A percentile compares a stretch with the other conserved stretches of the same genome.
Evolutionary conservation across 805 yeast genomes (phyloP).

Genomic region (Dipodascus albidus): DNA sequence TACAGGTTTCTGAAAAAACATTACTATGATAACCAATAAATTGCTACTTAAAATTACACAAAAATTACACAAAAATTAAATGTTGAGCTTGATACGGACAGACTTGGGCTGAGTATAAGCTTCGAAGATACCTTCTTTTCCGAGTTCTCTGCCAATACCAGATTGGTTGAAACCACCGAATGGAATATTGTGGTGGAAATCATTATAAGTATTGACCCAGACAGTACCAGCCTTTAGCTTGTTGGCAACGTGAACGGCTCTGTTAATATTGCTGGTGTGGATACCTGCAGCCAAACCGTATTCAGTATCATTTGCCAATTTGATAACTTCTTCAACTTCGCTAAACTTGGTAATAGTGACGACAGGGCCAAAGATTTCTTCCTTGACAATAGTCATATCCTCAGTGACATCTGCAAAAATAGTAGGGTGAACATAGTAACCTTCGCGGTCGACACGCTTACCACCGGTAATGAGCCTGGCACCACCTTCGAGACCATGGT

Average conservation of each 20-base stretch:
- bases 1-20: background rate
- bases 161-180: conserved; percentile 75
- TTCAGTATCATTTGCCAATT: conserved; percentile 59
- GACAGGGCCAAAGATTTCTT: conserved; percentile 88
- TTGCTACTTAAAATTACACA: background rate
- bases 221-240: conserved; percentile 56
- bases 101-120: conserved; percentile 69
- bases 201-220: conserved; percentile 68
- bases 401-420: conserved; percentile 62
- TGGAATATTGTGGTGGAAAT: conserved; percentile 55
- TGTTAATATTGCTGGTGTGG: conserved; percentile 54
- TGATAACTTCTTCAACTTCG: conserved; percentile 55
- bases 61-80: conserved; percentile 4
- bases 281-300: conserved; percentile 81
- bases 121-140: conserved; percentile 58
- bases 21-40: background rate
- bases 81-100: conserved; percentile 56
- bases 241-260: conserved; percentile 53
- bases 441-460: conserved; percentile 37
- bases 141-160: conserved; percentile 76
- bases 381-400: conserved; percentile 55
- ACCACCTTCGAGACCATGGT: conserved; percentile 72
- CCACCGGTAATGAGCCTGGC: conserved; percentile 79
- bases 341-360: conserved; percentile 55
- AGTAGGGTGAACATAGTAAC: conserved; percentile 67